Evolutionary conservation across 331 rosid species (phyloP).

Genomic region (Cydonia oblonga): DNA sequence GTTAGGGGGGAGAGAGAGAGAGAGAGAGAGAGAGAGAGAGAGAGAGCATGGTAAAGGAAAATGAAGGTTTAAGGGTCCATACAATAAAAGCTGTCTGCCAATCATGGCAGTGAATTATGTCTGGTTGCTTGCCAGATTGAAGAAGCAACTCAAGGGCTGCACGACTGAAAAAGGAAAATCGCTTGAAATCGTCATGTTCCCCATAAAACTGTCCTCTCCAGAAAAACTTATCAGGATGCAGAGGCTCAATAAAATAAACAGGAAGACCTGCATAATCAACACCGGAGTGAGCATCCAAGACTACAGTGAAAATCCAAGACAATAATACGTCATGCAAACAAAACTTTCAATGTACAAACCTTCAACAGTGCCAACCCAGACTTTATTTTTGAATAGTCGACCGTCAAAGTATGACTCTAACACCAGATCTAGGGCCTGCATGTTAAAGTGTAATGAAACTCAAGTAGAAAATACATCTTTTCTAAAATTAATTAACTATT

Average conservation of each 20-base stretch:
- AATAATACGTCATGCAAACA: conserved; percentile 4
- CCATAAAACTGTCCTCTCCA: conserved; percentile 83
- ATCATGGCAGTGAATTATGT: conserved; percentile 97
- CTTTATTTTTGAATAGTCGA: conserved; percentile 66
- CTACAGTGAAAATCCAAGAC: conserved; percentile 13
- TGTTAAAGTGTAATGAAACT: conserved; percentile 17
- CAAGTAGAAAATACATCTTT: not conserved
- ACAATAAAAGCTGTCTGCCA: conserved; percentile 99
- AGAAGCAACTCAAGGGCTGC: conserved; percentile 92
- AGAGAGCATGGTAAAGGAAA: conserved; percentile 9
- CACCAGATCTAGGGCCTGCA: conserved; percentile 59
- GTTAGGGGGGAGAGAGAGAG: no score
- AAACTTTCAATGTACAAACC: conserved; percentile 32
- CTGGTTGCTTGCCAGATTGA: conserved; percentile 90
- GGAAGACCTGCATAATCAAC: conserved; percentile 68
- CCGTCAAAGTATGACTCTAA: conserved; percentile 81
- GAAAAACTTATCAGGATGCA: conserved; percentile 78
- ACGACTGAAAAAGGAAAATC: conserved; percentile 89
- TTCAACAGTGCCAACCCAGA: conserved; percentile 92
- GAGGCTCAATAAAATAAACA: conserved; percentile 93
- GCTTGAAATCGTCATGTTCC: conserved; percentile 81
- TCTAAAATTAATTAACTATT: conserved; percentile 8
- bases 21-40: not conserved
- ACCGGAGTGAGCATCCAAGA: conserved; percentile 14
- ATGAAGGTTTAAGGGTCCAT: conserved; percentile 24